These are phyloP conservation scores for Podila verticillata DNA, from an alignment of 192 early-diverging fungal species.

Conservation along the genomic window DNA sequence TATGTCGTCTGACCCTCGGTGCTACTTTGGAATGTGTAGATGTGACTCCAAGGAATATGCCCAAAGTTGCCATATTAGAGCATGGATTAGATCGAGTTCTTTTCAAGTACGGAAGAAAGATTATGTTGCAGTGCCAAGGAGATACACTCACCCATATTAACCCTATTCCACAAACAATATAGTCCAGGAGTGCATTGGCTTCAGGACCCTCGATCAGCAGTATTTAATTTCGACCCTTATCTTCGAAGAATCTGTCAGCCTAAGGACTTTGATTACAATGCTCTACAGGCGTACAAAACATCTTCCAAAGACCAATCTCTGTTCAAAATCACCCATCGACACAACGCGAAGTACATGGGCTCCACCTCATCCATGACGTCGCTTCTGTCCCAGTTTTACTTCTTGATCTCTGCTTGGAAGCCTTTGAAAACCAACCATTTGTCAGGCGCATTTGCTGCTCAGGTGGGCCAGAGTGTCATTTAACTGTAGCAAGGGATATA, in stretches of 20 bases:
- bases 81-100: conserved; percentile 74
- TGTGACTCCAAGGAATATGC: conserved; percentile 29
- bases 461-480: conserved; percentile 50
- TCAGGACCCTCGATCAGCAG: conserved; percentile 76
- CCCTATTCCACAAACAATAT: conserved; percentile 8
- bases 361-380: conserved; percentile 92
- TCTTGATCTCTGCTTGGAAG: conserved; percentile 71
- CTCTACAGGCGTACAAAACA: conserved; percentile 80
- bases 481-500: background rate
- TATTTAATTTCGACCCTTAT: conserved; percentile 85
- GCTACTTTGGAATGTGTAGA: conserved; percentile 6
- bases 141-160: background rate
- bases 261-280: conserved; percentile 83
- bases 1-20: background rate
- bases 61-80: conserved; percentile 55
- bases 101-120: conserved; percentile 59
- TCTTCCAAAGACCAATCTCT: conserved; percentile 78
- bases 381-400: conserved; percentile 80
- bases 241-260: conserved; percentile 83
- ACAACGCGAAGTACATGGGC: conserved; percentile 71
- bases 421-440: conserved; percentile 67
- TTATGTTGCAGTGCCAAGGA: background rate
- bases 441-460: conserved; percentile 68
- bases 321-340: conserved; percentile 57
- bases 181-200: conserved; percentile 86